Conservation (phyloP, 805 yeast species). For the Pichia deserticola region DNA sequence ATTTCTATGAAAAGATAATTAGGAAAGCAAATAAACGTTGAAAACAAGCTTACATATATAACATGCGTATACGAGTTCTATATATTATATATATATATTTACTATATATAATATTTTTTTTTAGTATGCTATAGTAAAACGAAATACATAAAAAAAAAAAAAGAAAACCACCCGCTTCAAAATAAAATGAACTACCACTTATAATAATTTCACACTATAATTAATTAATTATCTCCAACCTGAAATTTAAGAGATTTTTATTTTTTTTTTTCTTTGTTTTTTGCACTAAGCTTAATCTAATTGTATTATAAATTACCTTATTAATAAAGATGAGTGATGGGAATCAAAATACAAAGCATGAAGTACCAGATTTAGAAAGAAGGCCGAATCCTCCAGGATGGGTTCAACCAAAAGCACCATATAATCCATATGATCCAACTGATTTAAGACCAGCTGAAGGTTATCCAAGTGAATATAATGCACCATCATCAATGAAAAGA, state of each 20-base stretch:
- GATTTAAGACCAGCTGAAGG: conserved; percentile 78
- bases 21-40: background rate
- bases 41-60: background rate
- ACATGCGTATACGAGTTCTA: no score
- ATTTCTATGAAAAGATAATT: no score
- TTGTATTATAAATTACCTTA: background rate
- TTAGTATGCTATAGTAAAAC: no score
- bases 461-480: conserved; percentile 71
- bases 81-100: no score
- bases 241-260: background rate
- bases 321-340: background rate
- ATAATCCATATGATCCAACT: conserved; percentile 75
- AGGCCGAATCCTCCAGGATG: conserved; percentile 74
- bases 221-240: no score
- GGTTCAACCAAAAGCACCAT: conserved; percentile 77
- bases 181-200: no score
- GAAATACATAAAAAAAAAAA: no score
- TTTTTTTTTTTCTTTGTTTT: no score
- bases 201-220: no score
- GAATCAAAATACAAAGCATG: background rate
- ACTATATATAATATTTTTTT: no score
- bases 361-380: conserved; percentile 36
- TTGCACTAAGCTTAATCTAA: no score
- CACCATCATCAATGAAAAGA: conserved; percentile 54
- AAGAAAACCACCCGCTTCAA: no score